Evolutionary conservation across 257 asterid species (phyloP), one percentile per base, ranked within the genome.

Genomic region (Przewalskia tangutica): DNA sequence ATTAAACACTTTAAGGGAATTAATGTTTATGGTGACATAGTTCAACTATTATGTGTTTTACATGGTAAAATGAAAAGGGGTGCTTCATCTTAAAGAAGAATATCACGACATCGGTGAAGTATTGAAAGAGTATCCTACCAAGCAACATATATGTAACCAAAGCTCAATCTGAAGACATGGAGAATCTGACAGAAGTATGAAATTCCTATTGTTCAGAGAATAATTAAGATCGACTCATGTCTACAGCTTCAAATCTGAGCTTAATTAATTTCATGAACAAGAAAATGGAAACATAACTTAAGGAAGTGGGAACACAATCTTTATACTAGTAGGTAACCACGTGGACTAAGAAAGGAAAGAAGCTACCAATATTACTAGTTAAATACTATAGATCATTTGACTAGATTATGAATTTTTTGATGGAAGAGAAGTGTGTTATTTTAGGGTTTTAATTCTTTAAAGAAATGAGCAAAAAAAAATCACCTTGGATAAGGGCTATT

Each of bases 401-500:
- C 71, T 66, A 36, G 76, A 62, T 3, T 73, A 73, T 48, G 60
- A 38, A 13, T 13, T 73, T 7, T 27, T 73, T 12, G 60, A 73
- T 73, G 18, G 2, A 50, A 50, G 79, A 73, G 40, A 73, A 50
- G 14, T 50, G 59, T 48, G 60, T 13, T 23, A 40, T 50, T 12
- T 75, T 75, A 75, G 62, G 79, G 60, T 75, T 48, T 73, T 48
- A 48, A 38, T 36, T 67, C 14, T 38, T 40, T 40, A 67, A 9
- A 10, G 34, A 73, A 6, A 73, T 12, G 13, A 48, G 8, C 3
- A 3, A 64, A 64, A 34, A 32, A 14, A 13, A 20, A 1, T 75
- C 56, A 87, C 98, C 98, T 93, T 55, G 98, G 98, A 82, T 93
- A 93, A 78, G 98, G 92, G 83, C 98, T 93, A 80, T 93, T 93